These are phyloP conservation scores for Cutaneotrichosporon sp. DNA, from an alignment of 1,284 basidiomycete species.

Conservation along the genomic window DNA sequence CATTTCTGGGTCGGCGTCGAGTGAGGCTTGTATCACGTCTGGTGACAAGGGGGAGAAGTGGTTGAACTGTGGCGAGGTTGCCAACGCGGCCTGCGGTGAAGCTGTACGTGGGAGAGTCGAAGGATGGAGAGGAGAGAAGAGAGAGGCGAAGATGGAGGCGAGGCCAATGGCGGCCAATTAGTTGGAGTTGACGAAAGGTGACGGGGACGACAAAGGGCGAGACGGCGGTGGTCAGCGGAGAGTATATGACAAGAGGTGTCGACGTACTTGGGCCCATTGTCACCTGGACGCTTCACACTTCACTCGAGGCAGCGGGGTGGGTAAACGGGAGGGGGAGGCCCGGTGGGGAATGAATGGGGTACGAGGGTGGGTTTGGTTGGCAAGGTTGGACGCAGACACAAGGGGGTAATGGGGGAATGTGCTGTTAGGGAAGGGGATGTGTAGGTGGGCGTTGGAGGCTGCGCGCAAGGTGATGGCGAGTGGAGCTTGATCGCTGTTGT, in stretches of 20 bases:
- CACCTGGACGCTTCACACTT: neutral
- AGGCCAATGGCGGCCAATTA: too few species aligned
- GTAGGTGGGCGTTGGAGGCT: too few species aligned
- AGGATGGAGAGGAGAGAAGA: neutral
- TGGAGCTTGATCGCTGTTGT: too few species aligned
- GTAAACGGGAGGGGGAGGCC: too few species aligned
- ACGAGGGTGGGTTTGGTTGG: too few species aligned
- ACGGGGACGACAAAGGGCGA: neutral
- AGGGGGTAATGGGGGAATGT: too few species aligned
- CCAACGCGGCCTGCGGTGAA: conserved; percentile 16
- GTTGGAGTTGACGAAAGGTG: neutral
- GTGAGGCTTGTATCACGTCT: conserved; percentile 27
- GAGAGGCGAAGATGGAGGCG: neutral
- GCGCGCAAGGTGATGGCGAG: too few species aligned
- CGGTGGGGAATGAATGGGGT: too few species aligned
- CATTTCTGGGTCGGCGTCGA: conserved; percentile 27
- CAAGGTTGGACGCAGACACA: too few species aligned
- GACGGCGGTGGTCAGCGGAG: neutral
- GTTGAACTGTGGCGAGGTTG: conserved; percentile 33
- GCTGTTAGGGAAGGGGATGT: too few species aligned
- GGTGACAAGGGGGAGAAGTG: conserved; percentile 43
- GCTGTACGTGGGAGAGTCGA: conserved; percentile 2
- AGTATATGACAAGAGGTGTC: neutral
- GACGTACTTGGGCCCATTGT: conserved; percentile 7
- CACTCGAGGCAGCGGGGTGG: too few species aligned